Conservation (phyloP, 257 asterid species). For the Solanum neorickii region DNA sequence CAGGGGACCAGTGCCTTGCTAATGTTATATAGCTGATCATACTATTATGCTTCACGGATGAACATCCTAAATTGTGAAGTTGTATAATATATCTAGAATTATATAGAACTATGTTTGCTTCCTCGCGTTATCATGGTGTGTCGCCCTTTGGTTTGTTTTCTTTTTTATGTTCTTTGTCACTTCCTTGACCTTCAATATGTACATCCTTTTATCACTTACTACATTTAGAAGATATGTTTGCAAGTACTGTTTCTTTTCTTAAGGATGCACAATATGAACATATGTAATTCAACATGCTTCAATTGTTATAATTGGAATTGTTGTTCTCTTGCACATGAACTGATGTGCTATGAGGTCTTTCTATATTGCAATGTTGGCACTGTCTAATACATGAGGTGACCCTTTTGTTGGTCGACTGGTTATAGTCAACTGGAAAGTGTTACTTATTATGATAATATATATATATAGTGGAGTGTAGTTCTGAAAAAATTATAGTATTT, state of each 20-base stretch:
- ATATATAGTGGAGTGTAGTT: background rate
- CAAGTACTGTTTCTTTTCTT: background rate
- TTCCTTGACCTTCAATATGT: background rate
- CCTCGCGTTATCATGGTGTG: background rate
- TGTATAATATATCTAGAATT: constrained; percentile 3
- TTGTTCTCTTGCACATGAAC: background rate
- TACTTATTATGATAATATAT: background rate
- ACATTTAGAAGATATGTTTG: background rate
- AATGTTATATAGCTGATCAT: background rate
- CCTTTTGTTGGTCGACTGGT: background rate
- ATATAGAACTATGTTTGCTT: background rate
- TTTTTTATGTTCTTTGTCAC: background rate
- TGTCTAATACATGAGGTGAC: background rate
- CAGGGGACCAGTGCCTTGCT: background rate
- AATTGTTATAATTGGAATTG: background rate
- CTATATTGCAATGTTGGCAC: background rate
- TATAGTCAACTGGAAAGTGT: background rate
- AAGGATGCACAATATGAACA: background rate
- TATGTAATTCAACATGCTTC: background rate
- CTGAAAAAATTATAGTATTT: background rate
- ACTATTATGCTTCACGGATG: constrained; percentile 1
- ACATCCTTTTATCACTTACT: background rate
- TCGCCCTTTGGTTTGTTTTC: background rate
- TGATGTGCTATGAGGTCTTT: background rate
- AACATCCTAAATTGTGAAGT: background rate